A percentile compares a stretch with the other conserved stretches of the same genome.
phyloP scores from a whole-genome alignment of 139 green algal species.

The Chlorella sp. region DNA sequence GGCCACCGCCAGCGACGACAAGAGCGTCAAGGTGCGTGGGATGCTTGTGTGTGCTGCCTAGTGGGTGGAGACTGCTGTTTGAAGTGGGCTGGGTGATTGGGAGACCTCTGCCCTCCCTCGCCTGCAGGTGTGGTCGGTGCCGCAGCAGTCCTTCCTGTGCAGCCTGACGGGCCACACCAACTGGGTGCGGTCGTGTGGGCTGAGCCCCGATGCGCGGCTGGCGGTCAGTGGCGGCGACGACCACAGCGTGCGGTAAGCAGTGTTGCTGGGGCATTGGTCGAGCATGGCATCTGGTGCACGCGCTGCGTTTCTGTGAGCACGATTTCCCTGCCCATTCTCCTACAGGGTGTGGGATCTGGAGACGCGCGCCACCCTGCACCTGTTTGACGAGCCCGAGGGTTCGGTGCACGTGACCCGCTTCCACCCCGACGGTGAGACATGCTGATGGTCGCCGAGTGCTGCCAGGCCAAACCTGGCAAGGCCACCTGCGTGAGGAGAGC shows the following conservation, averaged over 20 bases:
- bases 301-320: too few species aligned
- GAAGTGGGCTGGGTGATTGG: too few species aligned
- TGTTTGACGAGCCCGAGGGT: slow-evolving; percentile 69
- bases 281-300: too few species aligned
- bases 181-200: slow-evolving; percentile 82
- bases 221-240: slow-evolving; percentile 85
- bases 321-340: too few species aligned
- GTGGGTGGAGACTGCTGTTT: too few species aligned
- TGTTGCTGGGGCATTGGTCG: too few species aligned
- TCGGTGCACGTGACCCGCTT: slow-evolving; percentile 75
- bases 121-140: slow-evolving; percentile 83
- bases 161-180: slow-evolving; percentile 87
- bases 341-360: slow-evolving; percentile 80
- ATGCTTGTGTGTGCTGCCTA: too few species aligned
- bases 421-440: slow-evolving; percentile 71
- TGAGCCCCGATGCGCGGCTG: slow-evolving; percentile 80
- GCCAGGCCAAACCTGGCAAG: background rate
- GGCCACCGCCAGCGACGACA: slow-evolving; percentile 84
- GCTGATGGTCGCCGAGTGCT: background rate
- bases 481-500: background rate
- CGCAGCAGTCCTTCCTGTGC: slow-evolving; percentile 79
- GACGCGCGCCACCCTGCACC: slow-evolving; percentile 62
- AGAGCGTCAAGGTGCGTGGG: slow-evolving; percentile 81
- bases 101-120: too few species aligned
- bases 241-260: slow-evolving; percentile 59